A percentile compares a stretch with the other conserved stretches of the same genome.
phyloP scores from a whole-genome alignment of 1,284 basidiomycete genomes.

The Volvariella volvacea region DNA sequence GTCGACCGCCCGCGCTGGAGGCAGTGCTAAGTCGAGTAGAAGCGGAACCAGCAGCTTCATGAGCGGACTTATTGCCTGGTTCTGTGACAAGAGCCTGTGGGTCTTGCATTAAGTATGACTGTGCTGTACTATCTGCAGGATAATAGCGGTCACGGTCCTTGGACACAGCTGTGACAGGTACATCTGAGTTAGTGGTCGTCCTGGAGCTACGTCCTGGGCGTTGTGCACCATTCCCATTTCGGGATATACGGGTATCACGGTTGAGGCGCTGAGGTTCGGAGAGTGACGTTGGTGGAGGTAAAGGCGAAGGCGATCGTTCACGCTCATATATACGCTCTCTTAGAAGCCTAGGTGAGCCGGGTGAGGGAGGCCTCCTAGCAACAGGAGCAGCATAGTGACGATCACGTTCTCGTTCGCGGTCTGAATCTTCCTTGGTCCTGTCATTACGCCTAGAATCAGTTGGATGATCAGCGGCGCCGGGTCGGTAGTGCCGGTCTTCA shows the following conservation, averaged over 20 bases:
- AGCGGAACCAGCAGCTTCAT: constrained; percentile 5
- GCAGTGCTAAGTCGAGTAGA: background rate
- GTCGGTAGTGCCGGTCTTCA: constrained; percentile 61
- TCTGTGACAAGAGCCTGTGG: constrained; percentile 11
- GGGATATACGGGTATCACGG: background rate
- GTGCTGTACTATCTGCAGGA: constrained; percentile 17
- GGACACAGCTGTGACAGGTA: constrained; percentile 11
- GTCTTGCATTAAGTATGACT: constrained; percentile 12
- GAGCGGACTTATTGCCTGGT: constrained; percentile 10
- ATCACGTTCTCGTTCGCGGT: constrained; percentile 12
- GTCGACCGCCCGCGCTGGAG: background rate
- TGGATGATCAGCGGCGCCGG: constrained; percentile 22
- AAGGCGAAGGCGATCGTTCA: constrained; percentile 22
- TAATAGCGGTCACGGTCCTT: constrained; percentile 20
- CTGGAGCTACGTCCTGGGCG: background rate
- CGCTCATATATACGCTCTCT: constrained; percentile 17
- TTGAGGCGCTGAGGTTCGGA: constrained; percentile 3
- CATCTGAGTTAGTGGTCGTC: constrained; percentile 21
- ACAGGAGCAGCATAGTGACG: constrained; percentile 7
- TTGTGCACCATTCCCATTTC: background rate
- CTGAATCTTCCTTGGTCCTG: constrained; percentile 10
- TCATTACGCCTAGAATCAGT: constrained; percentile 18
- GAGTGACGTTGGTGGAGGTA: constrained; percentile 9
- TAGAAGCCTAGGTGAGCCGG: constrained; percentile 17
- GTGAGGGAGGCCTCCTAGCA: constrained; percentile 15